Evolutionary conservation across 768 basidiomycete genomes (phyloP).

Genomic region (Vishniacozyma victoriae): DNA sequence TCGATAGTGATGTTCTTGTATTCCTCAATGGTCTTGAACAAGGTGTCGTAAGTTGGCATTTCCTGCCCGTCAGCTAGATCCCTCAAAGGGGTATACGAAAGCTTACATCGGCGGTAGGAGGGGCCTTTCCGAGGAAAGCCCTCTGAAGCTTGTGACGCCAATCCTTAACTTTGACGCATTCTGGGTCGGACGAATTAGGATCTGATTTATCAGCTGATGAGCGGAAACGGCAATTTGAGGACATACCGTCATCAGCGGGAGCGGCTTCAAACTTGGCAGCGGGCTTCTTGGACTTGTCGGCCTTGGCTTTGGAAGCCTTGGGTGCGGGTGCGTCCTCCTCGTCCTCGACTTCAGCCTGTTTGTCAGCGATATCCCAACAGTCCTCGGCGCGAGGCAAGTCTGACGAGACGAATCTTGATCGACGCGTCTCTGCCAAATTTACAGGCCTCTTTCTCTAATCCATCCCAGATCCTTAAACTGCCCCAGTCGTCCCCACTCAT

Average conservation of each 20-base stretch:
- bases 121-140: constrained; percentile 61
- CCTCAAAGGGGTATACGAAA: neutral
- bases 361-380: neutral
- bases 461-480: neutral
- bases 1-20: constrained; percentile 72
- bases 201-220: constrained; percentile 38
- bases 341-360: constrained; percentile 49
- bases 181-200: constrained; percentile 55
- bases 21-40: constrained; percentile 70
- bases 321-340: constrained; percentile 68
- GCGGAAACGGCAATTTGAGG: constrained; percentile 10
- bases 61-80: constrained; percentile 53
- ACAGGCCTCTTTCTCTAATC: neutral
- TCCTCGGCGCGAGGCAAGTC: no score
- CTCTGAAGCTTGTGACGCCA: constrained; percentile 92
- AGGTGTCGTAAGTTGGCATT: constrained; percentile 64
- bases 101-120: constrained; percentile 63
- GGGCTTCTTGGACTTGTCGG: constrained; percentile 25
- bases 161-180: constrained; percentile 70
- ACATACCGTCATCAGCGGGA: constrained; percentile 56
- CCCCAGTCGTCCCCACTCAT: neutral
- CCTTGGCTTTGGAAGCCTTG: constrained; percentile 57
- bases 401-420: no score
- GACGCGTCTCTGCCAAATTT: no score
- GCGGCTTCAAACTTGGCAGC: constrained; percentile 32